Base-by-base conservation (phyloP, 2,329 filamentous ascomycete species). In the Rugonectria rugulosa region DNA sequence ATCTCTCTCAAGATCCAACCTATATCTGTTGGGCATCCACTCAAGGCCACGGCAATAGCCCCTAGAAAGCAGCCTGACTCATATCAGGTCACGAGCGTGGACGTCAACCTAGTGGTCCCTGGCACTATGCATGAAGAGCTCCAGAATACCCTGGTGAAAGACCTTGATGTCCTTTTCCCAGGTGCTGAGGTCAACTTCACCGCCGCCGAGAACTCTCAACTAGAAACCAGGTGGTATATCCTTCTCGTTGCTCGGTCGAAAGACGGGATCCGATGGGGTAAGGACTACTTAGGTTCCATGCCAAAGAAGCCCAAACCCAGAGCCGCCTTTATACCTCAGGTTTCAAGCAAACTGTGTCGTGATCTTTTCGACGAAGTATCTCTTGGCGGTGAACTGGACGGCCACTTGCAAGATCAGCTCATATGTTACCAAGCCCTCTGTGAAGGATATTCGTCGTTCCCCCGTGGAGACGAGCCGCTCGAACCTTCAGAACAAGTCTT, bases 371-470 rank as follows among this genome's bases (percentile, higher is more conserved):
- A 72, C 3, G 82, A 85, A 61, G 70, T 82, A 1, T 65, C 67
- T 7, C 63, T 72, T 1, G 72, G 76, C 2, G 78, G 82, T 0
- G 73, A 78, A 2, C 79, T 84, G 6, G 85, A 88, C 59, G 75
- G 81, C 60, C 78, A 81, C 64, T 73, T 88, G 12, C 83, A 87
- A 69, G 86, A 88, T 68, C 85, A 88, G 68, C 63, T 88, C 20
- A 72, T 87, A 3, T 73, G 84, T 15, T 86, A 87, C 63, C 85
- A 88, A 68, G 81, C 81, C 4, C 71, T 88, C 9, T 80, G 82
- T 2, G 74, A 79, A 11, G 84, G 82, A 0, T 73, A 67, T 45
- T 83, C 83, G 10, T 79, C 74, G 3, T 80, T 84, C 53, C 75
- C 73, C 10, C 64, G 73, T 46, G 62, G 66, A 27, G 63, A 60